Conservation (phyloP, 2,329 filamentous ascomycete genomes). For the Pseudocercospora vitis region DNA sequence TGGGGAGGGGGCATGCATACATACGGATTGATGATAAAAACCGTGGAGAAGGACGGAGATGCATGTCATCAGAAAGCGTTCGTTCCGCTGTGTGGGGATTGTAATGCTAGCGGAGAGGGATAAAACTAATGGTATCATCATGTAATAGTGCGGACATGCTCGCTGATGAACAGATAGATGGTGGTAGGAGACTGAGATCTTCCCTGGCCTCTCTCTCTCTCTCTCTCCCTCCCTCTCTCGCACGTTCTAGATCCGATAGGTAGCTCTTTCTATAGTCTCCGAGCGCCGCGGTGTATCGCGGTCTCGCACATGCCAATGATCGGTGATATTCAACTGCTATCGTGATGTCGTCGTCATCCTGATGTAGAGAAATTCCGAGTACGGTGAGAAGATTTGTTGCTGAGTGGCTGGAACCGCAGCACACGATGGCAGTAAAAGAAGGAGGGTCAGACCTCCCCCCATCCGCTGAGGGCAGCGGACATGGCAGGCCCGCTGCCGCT, state of each 20-base stretch:
- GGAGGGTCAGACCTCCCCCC: slow-evolving; percentile 66
- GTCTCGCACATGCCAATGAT: background rate
- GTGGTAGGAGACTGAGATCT: background rate
- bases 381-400: no score
- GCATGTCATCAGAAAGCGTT: background rate
- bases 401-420: no score
- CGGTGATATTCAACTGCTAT: background rate
- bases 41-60: no score
- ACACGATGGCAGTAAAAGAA: no score
- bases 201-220: no score
- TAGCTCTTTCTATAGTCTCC: background rate
- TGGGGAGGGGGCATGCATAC: no score
- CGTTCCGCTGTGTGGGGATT: background rate
- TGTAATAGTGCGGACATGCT: slow-evolving; percentile 2
- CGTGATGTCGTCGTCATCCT: background rate
- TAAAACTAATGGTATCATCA: background rate
- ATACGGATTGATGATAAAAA: no score
- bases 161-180: background rate
- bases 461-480: slow-evolving; percentile 61
- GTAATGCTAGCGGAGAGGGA: background rate
- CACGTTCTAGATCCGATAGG: background rate
- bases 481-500: slow-evolving; percentile 47
- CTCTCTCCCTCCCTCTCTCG: background rate
- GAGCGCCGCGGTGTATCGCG: background rate
- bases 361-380: background rate